Evolutionary conservation across 2,329 filamentous ascomycete genomes (phyloP).

Genomic region (Apiospora sp.): DNA sequence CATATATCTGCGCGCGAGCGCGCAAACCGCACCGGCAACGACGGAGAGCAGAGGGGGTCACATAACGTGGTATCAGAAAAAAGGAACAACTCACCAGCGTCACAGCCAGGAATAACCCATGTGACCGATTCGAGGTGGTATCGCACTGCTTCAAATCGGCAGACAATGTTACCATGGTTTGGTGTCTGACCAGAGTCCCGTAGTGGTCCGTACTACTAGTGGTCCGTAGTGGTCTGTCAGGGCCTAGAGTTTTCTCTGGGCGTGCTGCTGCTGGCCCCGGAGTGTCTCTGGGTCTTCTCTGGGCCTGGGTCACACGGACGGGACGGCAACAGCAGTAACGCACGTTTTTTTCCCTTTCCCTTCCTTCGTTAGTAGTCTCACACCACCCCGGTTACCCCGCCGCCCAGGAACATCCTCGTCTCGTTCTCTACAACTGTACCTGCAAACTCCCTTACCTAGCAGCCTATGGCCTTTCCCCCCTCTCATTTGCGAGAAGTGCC

Average conservation of each 20-base stretch:
- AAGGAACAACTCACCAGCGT: not conserved
- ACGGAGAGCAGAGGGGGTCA: not conserved
- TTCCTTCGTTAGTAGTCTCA: not conserved
- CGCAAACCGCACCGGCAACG: not conserved
- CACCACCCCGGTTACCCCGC: constrained; percentile 8
- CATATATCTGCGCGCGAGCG: not conserved
- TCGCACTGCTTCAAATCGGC: constrained; percentile 2
- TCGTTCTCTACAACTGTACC: not conserved
- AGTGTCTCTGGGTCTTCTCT: too few species aligned
- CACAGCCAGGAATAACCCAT: not conserved
- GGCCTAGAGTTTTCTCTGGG: not conserved
- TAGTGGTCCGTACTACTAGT: not conserved
- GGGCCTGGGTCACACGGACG: too few species aligned
- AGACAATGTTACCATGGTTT: constrained; percentile 10
- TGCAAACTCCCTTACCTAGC: not conserved
- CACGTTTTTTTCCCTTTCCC: not conserved
- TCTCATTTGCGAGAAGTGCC: not conserved
- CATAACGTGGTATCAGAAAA: not conserved
- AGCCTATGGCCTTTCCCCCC: not conserved
- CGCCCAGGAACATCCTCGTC: not conserved
- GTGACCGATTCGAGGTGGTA: constrained; percentile 13
- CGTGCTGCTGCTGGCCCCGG: too few species aligned
- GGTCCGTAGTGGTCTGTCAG: not conserved
- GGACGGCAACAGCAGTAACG: not conserved
- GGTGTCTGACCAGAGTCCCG: not conserved